Conservation (phyloP, 2,329 filamentous ascomycete species). For the Cladophialophora exuberans region DNA sequence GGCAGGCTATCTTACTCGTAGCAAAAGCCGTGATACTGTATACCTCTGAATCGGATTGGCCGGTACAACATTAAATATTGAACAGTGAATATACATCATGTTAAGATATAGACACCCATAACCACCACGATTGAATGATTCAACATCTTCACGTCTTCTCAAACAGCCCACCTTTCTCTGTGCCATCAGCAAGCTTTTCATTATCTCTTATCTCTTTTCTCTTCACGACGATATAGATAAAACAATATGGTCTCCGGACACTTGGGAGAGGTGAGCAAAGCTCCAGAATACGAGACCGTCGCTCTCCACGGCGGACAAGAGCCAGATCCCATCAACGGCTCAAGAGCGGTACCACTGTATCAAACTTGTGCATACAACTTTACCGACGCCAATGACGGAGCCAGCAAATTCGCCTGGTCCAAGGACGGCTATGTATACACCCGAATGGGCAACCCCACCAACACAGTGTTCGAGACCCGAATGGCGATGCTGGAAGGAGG, state of each 20-base stretch:
- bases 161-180: background rate
- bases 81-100: background rate
- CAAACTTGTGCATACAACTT: slow-evolving; percentile 88
- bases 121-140: background rate
- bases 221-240: background rate
- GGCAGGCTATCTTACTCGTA: background rate
- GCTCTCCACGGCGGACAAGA: slow-evolving; percentile 83
- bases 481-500: slow-evolving; percentile 67
- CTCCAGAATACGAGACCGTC: slow-evolving; percentile 74
- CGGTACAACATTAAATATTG: background rate
- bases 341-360: slow-evolving; percentile 93
- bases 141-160: background rate
- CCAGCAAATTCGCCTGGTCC: slow-evolving; percentile 91
- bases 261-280: slow-evolving; percentile 24
- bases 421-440: slow-evolving; percentile 98
- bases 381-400: slow-evolving; percentile 93
- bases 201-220: background rate
- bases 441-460: slow-evolving; percentile 92
- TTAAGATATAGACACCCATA: background rate
- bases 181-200: background rate
- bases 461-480: slow-evolving; percentile 88
- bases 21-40: background rate
- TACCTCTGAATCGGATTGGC: background rate
- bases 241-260: slow-evolving; percentile 41
- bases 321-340: slow-evolving; percentile 78